Percentiles rank a stretch among this genome's conserved stretches.
These are phyloP conservation scores for Phaeosphaeria sp. DNA, from an alignment of 2,329 filamentous ascomycete species.

Conservation along the genomic window DNA sequence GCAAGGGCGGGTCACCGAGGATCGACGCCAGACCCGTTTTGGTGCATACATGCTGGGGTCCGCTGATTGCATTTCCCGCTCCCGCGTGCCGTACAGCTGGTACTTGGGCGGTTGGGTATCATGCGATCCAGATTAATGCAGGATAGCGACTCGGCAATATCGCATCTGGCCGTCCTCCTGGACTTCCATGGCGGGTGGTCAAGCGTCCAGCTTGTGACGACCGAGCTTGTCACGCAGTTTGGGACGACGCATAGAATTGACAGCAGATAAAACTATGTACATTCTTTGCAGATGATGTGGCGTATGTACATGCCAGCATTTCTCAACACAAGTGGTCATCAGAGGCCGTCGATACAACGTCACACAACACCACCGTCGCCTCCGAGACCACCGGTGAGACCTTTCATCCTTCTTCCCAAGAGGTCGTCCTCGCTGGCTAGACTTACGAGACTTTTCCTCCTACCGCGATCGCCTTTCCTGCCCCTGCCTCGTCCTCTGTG, in stretches of 20 bases:
- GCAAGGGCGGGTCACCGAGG: constrained; percentile 2
- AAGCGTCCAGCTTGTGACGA: not conserved
- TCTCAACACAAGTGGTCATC: not conserved
- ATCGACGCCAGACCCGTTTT: constrained; percentile 3
- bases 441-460: constrained; percentile 52
- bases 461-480: constrained; percentile 36
- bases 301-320: not conserved
- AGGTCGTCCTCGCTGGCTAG: constrained; percentile 57
- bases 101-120: not conserved
- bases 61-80: constrained; percentile 2
- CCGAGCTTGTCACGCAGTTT: not conserved
- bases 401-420: constrained; percentile 56
- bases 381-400: constrained; percentile 50
- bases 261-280: not conserved
- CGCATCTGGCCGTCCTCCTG: not conserved
- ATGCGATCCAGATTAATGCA: not conserved
- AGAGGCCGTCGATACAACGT: constrained; percentile 1
- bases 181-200: not conserved
- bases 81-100: constrained; percentile 1
- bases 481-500: constrained; percentile 29
- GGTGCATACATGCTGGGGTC: not conserved
- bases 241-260: not conserved
- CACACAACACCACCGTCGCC: constrained; percentile 28
- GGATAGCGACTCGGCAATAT: not conserved
- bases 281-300: not conserved